These are phyloP conservation scores for Alternaria panax DNA, from an alignment of 2,329 filamentous ascomycete species.

Conservation along the genomic window DNA sequence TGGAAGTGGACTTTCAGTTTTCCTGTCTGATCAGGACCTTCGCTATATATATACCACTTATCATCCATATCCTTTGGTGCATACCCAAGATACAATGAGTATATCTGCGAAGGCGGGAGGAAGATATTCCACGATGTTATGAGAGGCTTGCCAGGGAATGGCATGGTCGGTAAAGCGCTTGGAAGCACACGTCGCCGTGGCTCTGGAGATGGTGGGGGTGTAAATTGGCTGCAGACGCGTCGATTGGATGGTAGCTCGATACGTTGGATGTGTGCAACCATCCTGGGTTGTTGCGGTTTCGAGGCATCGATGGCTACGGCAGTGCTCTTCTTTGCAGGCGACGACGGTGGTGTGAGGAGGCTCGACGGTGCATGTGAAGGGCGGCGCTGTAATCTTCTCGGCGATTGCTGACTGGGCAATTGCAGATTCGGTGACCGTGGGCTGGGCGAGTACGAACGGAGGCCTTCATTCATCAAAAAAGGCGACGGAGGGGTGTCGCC, in stretches of 20 bases:
- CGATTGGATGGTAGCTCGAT: slow-evolving; percentile 14
- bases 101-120: slow-evolving; percentile 40
- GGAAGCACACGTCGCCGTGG: slow-evolving; percentile 19
- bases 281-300: slow-evolving; percentile 5
- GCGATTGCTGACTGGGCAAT: background rate
- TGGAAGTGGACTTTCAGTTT: slow-evolving; percentile 49
- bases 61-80: slow-evolving; percentile 33
- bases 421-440: slow-evolving; percentile 1
- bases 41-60: slow-evolving; percentile 47
- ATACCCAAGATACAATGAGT: slow-evolving; percentile 41
- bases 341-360: slow-evolving; percentile 21
- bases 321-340: slow-evolving; percentile 11
- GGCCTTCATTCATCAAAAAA: slow-evolving; percentile 7
- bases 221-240: background rate
- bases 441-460: background rate
- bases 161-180: slow-evolving; percentile 24
- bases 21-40: slow-evolving; percentile 42
- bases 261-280: slow-evolving; percentile 16
- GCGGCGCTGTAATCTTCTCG: slow-evolving; percentile 17
- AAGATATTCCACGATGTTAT: slow-evolving; percentile 44
- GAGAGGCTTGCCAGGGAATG: slow-evolving; percentile 27
- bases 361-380: background rate
- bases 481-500: slow-evolving; percentile 13
- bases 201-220: slow-evolving; percentile 8
- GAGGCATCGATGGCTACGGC: slow-evolving; percentile 6